phyloP scores from a whole-genome alignment of 176 grass and related monocot species.

The Aegilops longissima region DNA sequence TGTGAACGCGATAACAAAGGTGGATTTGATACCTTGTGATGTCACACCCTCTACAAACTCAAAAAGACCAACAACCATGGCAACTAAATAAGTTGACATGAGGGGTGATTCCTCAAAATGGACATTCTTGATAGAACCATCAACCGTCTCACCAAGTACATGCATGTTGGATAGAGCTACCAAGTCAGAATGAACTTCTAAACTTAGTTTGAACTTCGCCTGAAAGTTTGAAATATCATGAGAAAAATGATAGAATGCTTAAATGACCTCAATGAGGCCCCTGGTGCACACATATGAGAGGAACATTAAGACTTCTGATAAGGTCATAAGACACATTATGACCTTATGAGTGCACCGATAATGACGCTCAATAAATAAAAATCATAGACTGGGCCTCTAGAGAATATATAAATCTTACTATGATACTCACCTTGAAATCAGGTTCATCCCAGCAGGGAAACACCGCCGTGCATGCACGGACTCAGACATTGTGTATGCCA shows the following conservation, averaged over 20 bases:
- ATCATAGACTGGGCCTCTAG: too few species aligned
- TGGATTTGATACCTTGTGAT: slow-evolving; percentile 30
- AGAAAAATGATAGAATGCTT: neutral
- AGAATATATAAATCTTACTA: too few species aligned
- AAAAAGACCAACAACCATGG: slow-evolving; percentile 55
- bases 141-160: slow-evolving; percentile 19
- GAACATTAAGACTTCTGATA: neutral
- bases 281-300: neutral
- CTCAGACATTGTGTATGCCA: slow-evolving; percentile 74
- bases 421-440: slow-evolving; percentile 49
- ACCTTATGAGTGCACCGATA: too few species aligned
- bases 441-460: slow-evolving; percentile 94
- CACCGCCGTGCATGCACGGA: slow-evolving; percentile 64
- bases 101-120: slow-evolving; percentile 54
- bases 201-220: slow-evolving; percentile 61
- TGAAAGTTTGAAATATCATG: neutral
- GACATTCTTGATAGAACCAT: slow-evolving; percentile 34
- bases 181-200: slow-evolving; percentile 44
- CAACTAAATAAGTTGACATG: slow-evolving; percentile 72
- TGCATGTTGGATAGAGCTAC: slow-evolving; percentile 63
- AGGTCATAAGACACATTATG: too few species aligned
- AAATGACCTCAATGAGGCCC: neutral
- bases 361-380: too few species aligned
- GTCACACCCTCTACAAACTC: slow-evolving; percentile 36
- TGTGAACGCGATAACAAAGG: neutral